Percentiles rank a stretch among this genome's conserved stretches.
These are phyloP conservation scores for Sporobolomyces phaffii DNA, from an alignment of 768 basidiomycete species.

Conservation along the genomic window DNA sequence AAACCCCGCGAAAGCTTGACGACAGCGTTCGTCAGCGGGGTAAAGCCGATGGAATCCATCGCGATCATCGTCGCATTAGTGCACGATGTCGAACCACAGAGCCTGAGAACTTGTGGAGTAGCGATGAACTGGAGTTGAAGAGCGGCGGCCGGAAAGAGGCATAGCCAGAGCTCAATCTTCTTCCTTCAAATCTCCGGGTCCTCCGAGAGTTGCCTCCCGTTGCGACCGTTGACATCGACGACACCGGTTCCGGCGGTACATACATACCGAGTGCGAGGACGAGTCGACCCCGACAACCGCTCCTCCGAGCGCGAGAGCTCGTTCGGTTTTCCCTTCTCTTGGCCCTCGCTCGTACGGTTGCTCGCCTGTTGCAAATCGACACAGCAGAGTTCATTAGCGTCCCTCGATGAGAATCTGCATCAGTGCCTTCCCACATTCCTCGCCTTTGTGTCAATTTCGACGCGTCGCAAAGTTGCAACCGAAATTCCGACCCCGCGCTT, in stretches of 20 bases:
- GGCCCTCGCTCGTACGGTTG: no score
- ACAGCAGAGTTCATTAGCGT: not conserved
- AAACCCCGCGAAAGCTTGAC: no score
- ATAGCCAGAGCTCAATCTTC: not conserved
- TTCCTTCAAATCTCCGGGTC: not conserved
- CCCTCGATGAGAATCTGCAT: not conserved
- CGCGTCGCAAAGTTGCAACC: not conserved
- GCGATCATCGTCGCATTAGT: no score
- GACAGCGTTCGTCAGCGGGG: no score
- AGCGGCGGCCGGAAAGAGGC: slow-evolving; percentile 7
- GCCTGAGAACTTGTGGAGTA: not conserved
- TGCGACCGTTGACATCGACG: not conserved
- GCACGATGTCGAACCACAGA: not conserved
- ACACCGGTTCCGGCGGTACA: no score
- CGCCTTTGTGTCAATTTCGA: not conserved
- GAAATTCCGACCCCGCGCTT: not conserved
- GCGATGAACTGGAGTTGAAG: not conserved
- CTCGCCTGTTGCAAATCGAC: no score
- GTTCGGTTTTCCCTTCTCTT: no score
- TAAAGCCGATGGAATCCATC: no score
- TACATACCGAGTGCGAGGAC: no score
- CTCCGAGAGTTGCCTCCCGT: not conserved
- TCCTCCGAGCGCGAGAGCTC: no score
- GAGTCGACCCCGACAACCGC: no score
- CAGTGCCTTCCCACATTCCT: not conserved